phyloP scores from a whole-genome alignment of 1,139 yeast genomes.

The Pneumocystis murina region DNA sequence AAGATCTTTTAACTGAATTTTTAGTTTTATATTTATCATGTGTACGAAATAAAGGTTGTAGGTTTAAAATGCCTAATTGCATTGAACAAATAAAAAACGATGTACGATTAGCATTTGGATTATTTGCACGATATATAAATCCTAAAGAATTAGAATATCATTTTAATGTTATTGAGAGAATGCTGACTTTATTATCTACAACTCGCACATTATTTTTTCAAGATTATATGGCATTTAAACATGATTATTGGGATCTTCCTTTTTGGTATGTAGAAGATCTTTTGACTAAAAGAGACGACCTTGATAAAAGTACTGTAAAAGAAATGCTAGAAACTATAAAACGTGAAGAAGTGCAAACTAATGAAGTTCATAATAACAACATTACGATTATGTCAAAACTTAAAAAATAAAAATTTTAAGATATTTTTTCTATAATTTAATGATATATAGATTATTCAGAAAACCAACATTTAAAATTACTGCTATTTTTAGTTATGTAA shows the following conservation, averaged over 20 bases:
- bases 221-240: slow-evolving; percentile 7
- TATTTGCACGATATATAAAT: slow-evolving; percentile 10
- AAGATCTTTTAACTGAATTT: slow-evolving; percentile 37
- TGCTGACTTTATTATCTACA: slow-evolving; percentile 9
- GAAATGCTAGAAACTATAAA: slow-evolving; percentile 2
- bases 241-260: slow-evolving; percentile 9
- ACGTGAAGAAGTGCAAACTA: neutral
- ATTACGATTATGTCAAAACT: neutral
- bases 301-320: slow-evolving; percentile 8
- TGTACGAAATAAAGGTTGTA: slow-evolving; percentile 23
- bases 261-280: slow-evolving; percentile 9
- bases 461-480: neutral
- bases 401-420: neutral
- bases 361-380: neutral
- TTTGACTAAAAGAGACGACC: slow-evolving; percentile 8
- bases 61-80: slow-evolving; percentile 7
- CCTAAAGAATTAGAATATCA: slow-evolving; percentile 6
- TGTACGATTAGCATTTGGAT: slow-evolving; percentile 8
- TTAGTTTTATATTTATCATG: slow-evolving; percentile 35
- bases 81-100: slow-evolving; percentile 12
- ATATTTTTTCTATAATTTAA: neutral
- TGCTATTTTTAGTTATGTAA: neutral
- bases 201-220: slow-evolving; percentile 4
- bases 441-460: neutral
- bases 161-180: slow-evolving; percentile 9